These are phyloP conservation scores for Pseudisothecium myosuroides DNA, from an alignment of 225 moss, liverwort and hornwort species.

Conservation along the genomic window DNA sequence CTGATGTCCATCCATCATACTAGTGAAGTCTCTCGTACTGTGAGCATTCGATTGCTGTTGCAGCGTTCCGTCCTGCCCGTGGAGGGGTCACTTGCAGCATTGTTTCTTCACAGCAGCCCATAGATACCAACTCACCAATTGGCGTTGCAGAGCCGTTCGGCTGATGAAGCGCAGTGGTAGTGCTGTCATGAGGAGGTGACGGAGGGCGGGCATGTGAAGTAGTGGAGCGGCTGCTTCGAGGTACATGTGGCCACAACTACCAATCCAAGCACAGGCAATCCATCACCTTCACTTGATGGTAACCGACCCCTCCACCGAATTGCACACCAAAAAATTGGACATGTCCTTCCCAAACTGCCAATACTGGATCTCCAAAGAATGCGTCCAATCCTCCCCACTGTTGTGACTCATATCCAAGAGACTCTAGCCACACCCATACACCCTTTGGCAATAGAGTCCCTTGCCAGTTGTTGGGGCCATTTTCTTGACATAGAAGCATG, in stretches of 20 bases:
- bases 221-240: too few relatives aligned
- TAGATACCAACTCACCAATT: neutral
- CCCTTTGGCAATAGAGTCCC: neutral
- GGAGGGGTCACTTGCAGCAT: neutral
- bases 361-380: neutral
- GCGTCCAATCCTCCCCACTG: neutral
- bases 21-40: neutral
- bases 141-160: neutral
- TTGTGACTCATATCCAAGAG: accelerated
- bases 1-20: neutral
- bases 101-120: accelerated
- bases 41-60: neutral
- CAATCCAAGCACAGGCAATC: too few relatives aligned
- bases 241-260: too few relatives aligned
- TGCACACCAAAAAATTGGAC: too few relatives aligned
- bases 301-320: too few relatives aligned
- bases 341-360: accelerated
- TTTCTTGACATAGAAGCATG: neutral
- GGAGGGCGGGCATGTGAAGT: too few relatives aligned
- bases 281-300: too few relatives aligned
- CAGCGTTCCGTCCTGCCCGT: accelerated
- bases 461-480: neutral
- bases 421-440: neutral
- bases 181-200: neutral
- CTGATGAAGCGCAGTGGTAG: neutral